Evolutionary conservation across 2,329 filamentous ascomycete species (phyloP).

Genomic region (Fusarium kyushuense): DNA sequence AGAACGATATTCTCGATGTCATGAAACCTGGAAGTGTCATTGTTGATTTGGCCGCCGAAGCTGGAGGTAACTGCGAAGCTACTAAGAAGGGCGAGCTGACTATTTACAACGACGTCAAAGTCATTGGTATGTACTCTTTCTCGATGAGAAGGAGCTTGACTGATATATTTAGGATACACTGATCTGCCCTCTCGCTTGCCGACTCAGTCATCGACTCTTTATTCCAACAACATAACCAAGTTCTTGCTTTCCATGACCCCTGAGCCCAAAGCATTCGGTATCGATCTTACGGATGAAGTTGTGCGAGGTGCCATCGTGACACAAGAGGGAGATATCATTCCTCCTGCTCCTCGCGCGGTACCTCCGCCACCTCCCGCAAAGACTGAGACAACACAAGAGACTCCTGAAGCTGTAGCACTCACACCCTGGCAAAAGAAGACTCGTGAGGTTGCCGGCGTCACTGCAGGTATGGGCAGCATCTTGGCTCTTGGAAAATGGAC

Average conservation of each 20-base stretch:
- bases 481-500: constrained; percentile 84
- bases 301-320: constrained; percentile 88
- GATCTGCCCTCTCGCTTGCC: constrained; percentile 88
- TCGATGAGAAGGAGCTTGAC: neutral
- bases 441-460: constrained; percentile 79
- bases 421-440: constrained; percentile 86
- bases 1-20: constrained; percentile 79
- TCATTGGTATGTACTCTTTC: constrained; percentile 72
- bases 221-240: constrained; percentile 95
- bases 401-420: constrained; percentile 69
- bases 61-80: constrained; percentile 87
- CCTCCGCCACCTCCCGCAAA: constrained; percentile 65
- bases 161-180: constrained; percentile 73
- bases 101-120: constrained; percentile 81
- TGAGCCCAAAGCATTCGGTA: constrained; percentile 80
- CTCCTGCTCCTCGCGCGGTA: constrained; percentile 77
- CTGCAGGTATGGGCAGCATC: constrained; percentile 80
- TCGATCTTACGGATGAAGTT: constrained; percentile 86
- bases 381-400: constrained; percentile 59
- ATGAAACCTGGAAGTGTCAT: constrained; percentile 94
- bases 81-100: constrained; percentile 79
- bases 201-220: constrained; percentile 89
- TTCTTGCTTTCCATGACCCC: constrained; percentile 85
- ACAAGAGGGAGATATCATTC: constrained; percentile 79
- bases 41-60: constrained; percentile 88